phyloP scores from a whole-genome alignment of 2,329 filamentous ascomycete genomes.

The Colletotrichum lentis region DNA sequence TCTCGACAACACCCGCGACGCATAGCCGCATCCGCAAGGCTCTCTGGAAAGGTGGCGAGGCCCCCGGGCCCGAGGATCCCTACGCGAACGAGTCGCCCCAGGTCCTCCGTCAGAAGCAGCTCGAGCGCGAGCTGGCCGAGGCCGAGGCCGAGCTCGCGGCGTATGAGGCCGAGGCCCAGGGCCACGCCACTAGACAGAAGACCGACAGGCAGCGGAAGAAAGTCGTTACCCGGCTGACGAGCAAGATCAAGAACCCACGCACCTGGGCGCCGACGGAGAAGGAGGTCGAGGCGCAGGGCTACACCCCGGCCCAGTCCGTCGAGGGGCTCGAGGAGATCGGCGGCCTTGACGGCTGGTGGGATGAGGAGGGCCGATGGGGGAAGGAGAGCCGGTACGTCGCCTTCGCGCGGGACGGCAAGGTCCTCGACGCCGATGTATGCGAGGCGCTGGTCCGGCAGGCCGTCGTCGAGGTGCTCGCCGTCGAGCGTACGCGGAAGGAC shows the following conservation, averaged over 20 bases:
- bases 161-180: slow-evolving; percentile 12
- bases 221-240: slow-evolving; percentile 17
- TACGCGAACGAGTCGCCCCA: slow-evolving; percentile 48
- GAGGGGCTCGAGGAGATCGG: slow-evolving; percentile 59
- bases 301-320: slow-evolving; percentile 57
- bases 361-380: slow-evolving; percentile 61
- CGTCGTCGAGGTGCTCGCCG: slow-evolving; percentile 60
- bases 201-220: neutral
- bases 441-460: slow-evolving; percentile 61
- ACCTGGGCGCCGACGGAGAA: slow-evolving; percentile 27
- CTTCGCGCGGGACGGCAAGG: slow-evolving; percentile 52
- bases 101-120: slow-evolving; percentile 46
- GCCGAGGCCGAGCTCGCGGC: slow-evolving; percentile 39
- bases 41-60: slow-evolving; percentile 51
- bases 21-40: slow-evolving; percentile 51
- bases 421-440: slow-evolving; percentile 55
- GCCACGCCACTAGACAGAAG: neutral
- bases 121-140: slow-evolving; percentile 39
- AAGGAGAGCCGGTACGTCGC: slow-evolving; percentile 54
- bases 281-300: slow-evolving; percentile 42
- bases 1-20: slow-evolving; percentile 50
- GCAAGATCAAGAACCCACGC: slow-evolving; percentile 6
- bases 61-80: slow-evolving; percentile 51
- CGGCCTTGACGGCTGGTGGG: slow-evolving; percentile 62
- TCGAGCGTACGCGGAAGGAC: slow-evolving; percentile 42